Base-by-base conservation (phyloP, 495 filamentous ascomycete genomes). In the Talaromyces trachyspermus region DNA sequence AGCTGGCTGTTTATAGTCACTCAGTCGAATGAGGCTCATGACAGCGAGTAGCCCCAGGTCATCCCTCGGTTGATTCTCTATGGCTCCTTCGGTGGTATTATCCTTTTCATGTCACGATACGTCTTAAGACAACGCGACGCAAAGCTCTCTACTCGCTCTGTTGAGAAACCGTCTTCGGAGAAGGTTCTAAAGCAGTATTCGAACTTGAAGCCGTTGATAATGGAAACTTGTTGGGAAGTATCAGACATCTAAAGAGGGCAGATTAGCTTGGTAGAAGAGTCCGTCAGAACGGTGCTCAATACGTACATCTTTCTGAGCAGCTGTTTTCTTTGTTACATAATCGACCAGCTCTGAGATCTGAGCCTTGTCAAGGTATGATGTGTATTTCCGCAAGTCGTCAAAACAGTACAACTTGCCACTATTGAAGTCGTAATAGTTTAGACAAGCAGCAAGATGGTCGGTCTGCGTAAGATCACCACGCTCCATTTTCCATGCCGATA, bases 21-120 rank as follows among this genome's bases (percentile, higher is more conserved):
- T 60, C 9, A 76, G 57, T 17, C 63, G 70, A 26, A 81, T 56
- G 7, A 81, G 57, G 15, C 64, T 66, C 76, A 79, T 81, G 14
- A 73, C 69, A 27, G 77, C 75, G 46, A 83, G 64, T 12, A 83
- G 49, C 26, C 69, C 72, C 20, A 78, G 64, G 45, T 81, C 77
- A 51, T 81, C 79, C 35, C 70, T 74, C 8, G 77, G 74, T 37
- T 77, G 70, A 40, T 74, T 77, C 49, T 81, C 78, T 27, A 75
- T 79, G 2, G 61, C 58, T 22, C 65, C 58, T 18, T 62, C 54
- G 5, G 52, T 44, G 17, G 49, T 50, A 4, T 51, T 49, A 9
- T 60, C 55, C 41, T 43, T 54, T 52, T 48, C 42, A 41, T 39
- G 8, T 54, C 49, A 22, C 55, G 49, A 50, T 82, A 81, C 25